Conservation (phyloP, 495 filamentous ascomycete genomes). For the Daldinia loculata region DNA sequence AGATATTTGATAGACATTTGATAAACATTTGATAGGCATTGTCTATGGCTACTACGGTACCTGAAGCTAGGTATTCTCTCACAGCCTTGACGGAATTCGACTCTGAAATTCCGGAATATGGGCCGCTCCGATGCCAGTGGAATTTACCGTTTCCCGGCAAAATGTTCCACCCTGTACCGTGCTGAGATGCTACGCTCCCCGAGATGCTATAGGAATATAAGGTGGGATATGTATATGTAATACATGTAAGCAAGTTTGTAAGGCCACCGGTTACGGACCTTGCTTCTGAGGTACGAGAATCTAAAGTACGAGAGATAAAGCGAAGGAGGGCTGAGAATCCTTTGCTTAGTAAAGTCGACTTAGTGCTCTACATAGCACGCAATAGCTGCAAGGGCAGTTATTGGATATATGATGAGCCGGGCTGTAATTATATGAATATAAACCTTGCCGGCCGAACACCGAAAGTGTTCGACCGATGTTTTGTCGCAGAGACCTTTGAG, state of each 20-base stretch:
- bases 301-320: not conserved
- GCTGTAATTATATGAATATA: constrained; percentile 8
- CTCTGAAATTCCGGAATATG: constrained; percentile 1
- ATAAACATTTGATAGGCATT: too few relatives aligned
- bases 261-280: constrained; percentile 26
- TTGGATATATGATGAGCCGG: constrained; percentile 15
- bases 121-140: constrained; percentile 23
- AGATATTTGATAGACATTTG: too few relatives aligned
- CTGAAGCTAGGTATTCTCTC: not conserved
- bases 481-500: not conserved
- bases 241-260: not conserved
- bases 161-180: constrained; percentile 17
- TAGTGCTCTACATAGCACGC: not conserved
- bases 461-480: constrained; percentile 5
- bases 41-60: too few relatives aligned
- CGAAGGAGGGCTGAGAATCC: constrained; percentile 16
- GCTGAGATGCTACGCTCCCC: not conserved
- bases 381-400: not conserved
- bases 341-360: constrained; percentile 9
- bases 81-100: constrained; percentile 24
- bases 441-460: constrained; percentile 16
- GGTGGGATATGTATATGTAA: not conserved
- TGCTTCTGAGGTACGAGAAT: constrained; percentile 1
- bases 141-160: constrained; percentile 21
- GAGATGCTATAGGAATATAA: not conserved